Percentiles rank a stretch among this genome's conserved stretches.
These are phyloP conservation scores for Pythium pyrilobum DNA, from an alignment of 352 stramenopile genomes.

Conservation along the genomic window DNA sequence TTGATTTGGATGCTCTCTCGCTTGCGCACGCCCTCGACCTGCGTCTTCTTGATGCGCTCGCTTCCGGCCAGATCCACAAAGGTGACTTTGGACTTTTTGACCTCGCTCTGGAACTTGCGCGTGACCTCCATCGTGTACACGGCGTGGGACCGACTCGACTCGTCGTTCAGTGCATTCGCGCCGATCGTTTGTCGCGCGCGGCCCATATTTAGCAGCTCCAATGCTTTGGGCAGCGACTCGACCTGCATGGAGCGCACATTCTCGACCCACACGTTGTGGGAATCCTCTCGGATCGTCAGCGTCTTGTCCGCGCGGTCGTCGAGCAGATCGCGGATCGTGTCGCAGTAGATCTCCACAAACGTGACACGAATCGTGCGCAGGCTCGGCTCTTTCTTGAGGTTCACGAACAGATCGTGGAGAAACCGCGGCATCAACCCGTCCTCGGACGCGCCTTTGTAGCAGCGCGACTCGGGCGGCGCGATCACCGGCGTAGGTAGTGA, in stretches of 20 bases:
- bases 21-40: constrained; percentile 40
- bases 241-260: constrained; percentile 36
- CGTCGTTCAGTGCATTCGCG: constrained; percentile 49
- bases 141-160: constrained; percentile 55
- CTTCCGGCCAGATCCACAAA: constrained; percentile 61
- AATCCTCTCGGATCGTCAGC: constrained; percentile 32
- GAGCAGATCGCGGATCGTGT: constrained; percentile 91
- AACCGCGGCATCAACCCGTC: constrained; percentile 52
- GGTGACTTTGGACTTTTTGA: constrained; percentile 48
- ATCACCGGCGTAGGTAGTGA: constrained; percentile 12
- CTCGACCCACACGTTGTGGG: constrained; percentile 36
- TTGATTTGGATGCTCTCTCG: constrained; percentile 67
- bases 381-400: constrained; percentile 33
- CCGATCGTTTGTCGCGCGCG: constrained; percentile 34
- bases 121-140: constrained; percentile 53
- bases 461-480: background rate
- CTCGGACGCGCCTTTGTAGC: constrained; percentile 17
- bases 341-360: constrained; percentile 92
- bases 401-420: constrained; percentile 38
- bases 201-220: constrained; percentile 40
- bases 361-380: constrained; percentile 35
- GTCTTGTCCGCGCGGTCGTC: constrained; percentile 26
- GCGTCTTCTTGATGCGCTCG: constrained; percentile 48
- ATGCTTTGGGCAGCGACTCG: constrained; percentile 28
- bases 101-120: constrained; percentile 34